A percentile compares a stretch with the other conserved stretches of the same genome.
Evolutionary conservation across 108 stramenopile species (phyloP).

Genomic region (Aurantiochytrium sp.): DNA sequence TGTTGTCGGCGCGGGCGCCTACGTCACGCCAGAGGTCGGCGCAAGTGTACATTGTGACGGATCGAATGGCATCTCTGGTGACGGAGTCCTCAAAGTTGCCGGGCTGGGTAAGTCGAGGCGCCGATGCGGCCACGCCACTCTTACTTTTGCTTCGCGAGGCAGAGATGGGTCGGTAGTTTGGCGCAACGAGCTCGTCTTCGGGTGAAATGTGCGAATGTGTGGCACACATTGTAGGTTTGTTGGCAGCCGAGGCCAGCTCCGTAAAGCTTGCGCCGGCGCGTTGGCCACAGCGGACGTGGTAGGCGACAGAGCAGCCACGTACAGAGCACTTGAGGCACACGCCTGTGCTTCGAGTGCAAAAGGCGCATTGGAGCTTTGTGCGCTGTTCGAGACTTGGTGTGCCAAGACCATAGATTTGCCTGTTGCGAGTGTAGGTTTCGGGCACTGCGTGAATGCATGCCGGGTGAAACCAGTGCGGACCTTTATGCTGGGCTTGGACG

Average conservation of each 20-base stretch:
- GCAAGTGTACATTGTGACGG: background rate
- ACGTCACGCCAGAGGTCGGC: background rate
- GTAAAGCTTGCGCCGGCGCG: background rate
- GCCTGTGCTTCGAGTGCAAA: background rate
- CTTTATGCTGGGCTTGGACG: background rate
- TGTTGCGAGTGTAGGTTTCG: background rate
- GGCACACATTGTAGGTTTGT: background rate
- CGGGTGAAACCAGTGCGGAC: background rate
- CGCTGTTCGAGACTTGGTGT: background rate
- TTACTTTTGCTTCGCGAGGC: background rate
- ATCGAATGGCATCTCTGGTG: background rate
- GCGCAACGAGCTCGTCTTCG: background rate
- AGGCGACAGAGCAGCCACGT: background rate
- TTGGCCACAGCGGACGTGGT: background rate
- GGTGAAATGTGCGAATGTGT: background rate
- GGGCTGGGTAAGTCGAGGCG: background rate
- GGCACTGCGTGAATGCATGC: background rate
- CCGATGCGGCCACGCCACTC: background rate
- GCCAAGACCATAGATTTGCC: background rate
- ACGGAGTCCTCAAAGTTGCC: background rate
- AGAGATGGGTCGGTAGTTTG: background rate
- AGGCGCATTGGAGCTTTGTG: background rate
- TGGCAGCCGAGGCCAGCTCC: background rate
- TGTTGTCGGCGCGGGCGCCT: background rate
- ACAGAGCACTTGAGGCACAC: background rate